Base-by-base conservation (phyloP, 306 rosid species). In the Citrullus amarus region DNA sequence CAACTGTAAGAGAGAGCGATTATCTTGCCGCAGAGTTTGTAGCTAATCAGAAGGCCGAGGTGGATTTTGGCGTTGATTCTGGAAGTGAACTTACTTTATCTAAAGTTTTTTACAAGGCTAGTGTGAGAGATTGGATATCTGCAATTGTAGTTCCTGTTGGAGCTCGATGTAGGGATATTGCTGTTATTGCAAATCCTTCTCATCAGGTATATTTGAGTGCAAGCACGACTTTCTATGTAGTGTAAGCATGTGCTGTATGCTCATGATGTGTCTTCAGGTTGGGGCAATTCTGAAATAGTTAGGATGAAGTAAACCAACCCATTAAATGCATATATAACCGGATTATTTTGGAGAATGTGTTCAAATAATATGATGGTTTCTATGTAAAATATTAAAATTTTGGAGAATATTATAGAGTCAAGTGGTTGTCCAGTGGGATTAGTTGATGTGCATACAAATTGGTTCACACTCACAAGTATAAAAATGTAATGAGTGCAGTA, bases 101-200 rank as follows among this genome's bases (percentile, higher is more conserved):
- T 10, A 96, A 92, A 82, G 88, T 91, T 51, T 59, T 83, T 44
- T 91, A 91, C 41, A 87, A 56, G 10, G 89, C 87, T 17, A 82
- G 82, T 78, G 80, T 86, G 32, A 76, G 84, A 73, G 88, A 92
- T 77, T 92, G 93, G 90, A 80, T 92, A 14, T 96, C 98, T 30
- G 81, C 90, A 16, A 76, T 78, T 81, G 89, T 87, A 28, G 82
- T 88, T 43, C 97, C 98, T 1, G 50, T 92, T n/a, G 99, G 98
- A 75, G 98, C 93, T 25, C 92, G 79, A 44, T 88, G 98, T 85
- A 85, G 93, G 69, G 99, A 96, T 83, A 89, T 87, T 77, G 93
- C 88, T 36, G 34, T 80, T 70, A 38, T 88, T 80, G 82, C 91
- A 8, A 80, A 75, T 76, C 89, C 93, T 86, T 80, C 89, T 68